phyloP scores from a whole-genome alignment of 2,329 filamentous ascomycete species.

The Venturia effusa region DNA sequence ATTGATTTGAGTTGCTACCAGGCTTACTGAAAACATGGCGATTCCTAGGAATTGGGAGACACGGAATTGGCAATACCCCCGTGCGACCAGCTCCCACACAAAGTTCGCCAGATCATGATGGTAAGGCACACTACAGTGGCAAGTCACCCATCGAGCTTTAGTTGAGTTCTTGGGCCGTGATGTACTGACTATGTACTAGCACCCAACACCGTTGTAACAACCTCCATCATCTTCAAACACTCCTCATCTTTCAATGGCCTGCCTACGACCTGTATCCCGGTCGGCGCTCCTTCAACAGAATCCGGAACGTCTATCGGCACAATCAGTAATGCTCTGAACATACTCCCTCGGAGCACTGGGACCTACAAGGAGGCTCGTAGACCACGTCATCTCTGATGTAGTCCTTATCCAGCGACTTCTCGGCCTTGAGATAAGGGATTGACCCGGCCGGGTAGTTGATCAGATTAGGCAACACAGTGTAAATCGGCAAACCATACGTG shows the following conservation, averaged over 20 bases:
- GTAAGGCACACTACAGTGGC: neutral
- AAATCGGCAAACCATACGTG: constrained; percentile 34
- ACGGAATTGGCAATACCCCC: too few species aligned
- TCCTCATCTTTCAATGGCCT: constrained; percentile 40
- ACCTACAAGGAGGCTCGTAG: constrained; percentile 28
- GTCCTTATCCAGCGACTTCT: constrained; percentile 34
- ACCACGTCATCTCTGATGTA: constrained; percentile 20
- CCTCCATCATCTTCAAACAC: constrained; percentile 24
- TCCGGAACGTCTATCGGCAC: constrained; percentile 29
- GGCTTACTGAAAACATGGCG: too few species aligned
- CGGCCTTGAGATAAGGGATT: constrained; percentile 34
- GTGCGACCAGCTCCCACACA: neutral
- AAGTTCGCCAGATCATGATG: neutral
- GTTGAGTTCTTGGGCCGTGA: too few species aligned
- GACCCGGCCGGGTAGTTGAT: constrained; percentile 44
- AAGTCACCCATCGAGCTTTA: too few species aligned
- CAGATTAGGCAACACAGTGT: constrained; percentile 42
- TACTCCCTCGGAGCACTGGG: neutral
- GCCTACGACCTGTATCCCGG: constrained; percentile 36
- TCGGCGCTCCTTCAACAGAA: constrained; percentile 32
- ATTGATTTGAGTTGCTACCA: too few species aligned
- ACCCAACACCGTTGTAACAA: constrained; percentile 18
- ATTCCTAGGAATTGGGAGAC: too few species aligned
- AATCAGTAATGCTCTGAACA: neutral
- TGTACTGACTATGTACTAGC: neutral